Base-by-base conservation (phyloP, 2,329 filamentous ascomycete species). In the Fusarium nanum region DNA sequence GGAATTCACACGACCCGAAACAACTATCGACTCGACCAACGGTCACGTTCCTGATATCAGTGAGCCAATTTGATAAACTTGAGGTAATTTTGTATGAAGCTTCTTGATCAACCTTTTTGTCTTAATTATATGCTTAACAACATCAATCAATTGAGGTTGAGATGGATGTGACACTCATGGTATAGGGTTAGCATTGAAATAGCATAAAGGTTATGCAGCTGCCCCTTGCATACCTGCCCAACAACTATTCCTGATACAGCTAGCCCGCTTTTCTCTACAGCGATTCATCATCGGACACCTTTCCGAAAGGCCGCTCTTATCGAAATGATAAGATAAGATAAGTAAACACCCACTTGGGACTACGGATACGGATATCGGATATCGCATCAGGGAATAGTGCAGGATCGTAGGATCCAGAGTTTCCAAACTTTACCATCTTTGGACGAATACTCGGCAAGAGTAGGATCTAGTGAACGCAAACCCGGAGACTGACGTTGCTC, bases 371-470 rank as follows among this genome's bases (percentile, higher is more conserved):
- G 30, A 28, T 28, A 28, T 28, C 27, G 27, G 27, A 28, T 28
- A 28, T 28, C 28, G 28, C 28, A 23, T 28, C 28, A 28, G 28
- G 28, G 28, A 28, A 28, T 16, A 32, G 14, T 32, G 18, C 10
- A 37, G 18, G 34, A 7, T n/a, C 34, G 12, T 13, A 37, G 34
- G 34, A n/a, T 37, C 34, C 34, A n/a, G 5, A 25, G 20, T n/a
- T 6, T 2, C 6, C 18, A 9, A 10, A 23, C 47, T 34, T 34
- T 25, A 20, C 48, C 32, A 16, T 25, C 2, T 52, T 52, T 25
- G 48, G 48, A 52, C 48, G 41, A 27, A 27, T 52, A 52, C 48
- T 52, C 48, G 48, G 48, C 18, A 52, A 23, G 48, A 52, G 18
- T n/a, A 27, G 20, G 23, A 40, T 11, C 32, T 23, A 34, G 48